Conservation (phyloP, 495 filamentous ascomycete genomes). For the Hypoxylon fuscum region DNA sequence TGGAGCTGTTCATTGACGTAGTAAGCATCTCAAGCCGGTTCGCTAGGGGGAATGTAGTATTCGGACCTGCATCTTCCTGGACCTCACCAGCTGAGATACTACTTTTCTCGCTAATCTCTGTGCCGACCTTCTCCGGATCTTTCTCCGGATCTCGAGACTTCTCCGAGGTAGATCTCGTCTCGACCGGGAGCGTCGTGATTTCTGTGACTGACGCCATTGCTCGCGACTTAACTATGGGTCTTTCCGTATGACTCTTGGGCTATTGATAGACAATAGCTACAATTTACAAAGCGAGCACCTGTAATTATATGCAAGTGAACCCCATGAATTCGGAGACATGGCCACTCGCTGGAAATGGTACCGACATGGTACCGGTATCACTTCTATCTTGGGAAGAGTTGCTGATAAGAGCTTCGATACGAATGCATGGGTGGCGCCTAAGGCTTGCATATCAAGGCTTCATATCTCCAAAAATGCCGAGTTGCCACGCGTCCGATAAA, state of each 20-base stretch:
- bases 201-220: constrained; percentile 23
- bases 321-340: too few species aligned
- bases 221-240: not conserved
- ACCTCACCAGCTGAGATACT: constrained; percentile 29
- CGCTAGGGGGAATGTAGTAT: not conserved
- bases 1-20: constrained; percentile 7
- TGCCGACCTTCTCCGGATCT: constrained; percentile 30
- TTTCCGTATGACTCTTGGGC: not conserved
- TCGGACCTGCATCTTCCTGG: constrained; percentile 29
- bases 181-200: constrained; percentile 18
- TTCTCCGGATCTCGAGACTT: constrained; percentile 18
- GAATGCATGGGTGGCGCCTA: constrained; percentile 9
- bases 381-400: constrained; percentile 9
- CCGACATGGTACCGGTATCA: not conserved
- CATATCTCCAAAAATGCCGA: not conserved
- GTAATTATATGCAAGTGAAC: constrained; percentile 17
- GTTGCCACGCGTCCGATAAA: not conserved
- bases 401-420: constrained; percentile 18
- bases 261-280: not conserved
- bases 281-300: not conserved
- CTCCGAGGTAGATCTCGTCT: constrained; percentile 10
- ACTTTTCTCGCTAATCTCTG: constrained; percentile 33
- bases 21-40: not conserved
- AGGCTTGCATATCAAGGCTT: not conserved
- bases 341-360: too few species aligned